Conservation (phyloP, 2,329 filamentous ascomycete species). For the Dactylellina parvicollis region DNA sequence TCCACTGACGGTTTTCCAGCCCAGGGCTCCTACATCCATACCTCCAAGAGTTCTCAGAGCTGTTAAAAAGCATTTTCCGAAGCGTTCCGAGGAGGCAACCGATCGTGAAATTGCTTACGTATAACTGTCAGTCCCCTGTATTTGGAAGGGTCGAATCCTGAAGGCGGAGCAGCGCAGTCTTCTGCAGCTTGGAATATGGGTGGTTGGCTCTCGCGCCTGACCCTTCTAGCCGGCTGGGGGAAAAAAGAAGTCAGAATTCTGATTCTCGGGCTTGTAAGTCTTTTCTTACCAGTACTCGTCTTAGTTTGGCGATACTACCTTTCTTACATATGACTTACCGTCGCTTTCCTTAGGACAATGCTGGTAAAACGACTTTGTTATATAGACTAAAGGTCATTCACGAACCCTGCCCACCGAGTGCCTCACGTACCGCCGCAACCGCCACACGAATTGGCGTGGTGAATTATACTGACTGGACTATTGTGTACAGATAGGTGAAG, state of each 20-base stretch:
- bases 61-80: too few species aligned
- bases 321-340: not conserved
- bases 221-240: slow-evolving; percentile 70
- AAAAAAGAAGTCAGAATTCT: slow-evolving; percentile 99
- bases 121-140: too few species aligned
- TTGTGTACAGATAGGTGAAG: slow-evolving; percentile 84
- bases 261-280: slow-evolving; percentile 86
- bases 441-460: not conserved
- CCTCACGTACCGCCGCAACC: not conserved
- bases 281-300: not conserved
- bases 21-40: too few species aligned
- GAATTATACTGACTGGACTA: not conserved
- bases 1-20: too few species aligned
- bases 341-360: slow-evolving; percentile 77
- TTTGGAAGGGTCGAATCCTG: too few species aligned
- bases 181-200: slow-evolving; percentile 54
- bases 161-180: not conserved
- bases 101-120: too few species aligned
- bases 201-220: slow-evolving; percentile 56
- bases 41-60: too few species aligned
- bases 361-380: slow-evolving; percentile 94
- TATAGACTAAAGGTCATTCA: slow-evolving; percentile 86
- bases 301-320: not conserved
- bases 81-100: too few species aligned
- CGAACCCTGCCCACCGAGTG: not conserved